Percentiles rank a stretch among this genome's conserved stretches.
These are phyloP conservation scores for Dioscorea cayenensis DNA, from an alignment of 116 monocot genomes.

Conservation along the genomic window DNA sequence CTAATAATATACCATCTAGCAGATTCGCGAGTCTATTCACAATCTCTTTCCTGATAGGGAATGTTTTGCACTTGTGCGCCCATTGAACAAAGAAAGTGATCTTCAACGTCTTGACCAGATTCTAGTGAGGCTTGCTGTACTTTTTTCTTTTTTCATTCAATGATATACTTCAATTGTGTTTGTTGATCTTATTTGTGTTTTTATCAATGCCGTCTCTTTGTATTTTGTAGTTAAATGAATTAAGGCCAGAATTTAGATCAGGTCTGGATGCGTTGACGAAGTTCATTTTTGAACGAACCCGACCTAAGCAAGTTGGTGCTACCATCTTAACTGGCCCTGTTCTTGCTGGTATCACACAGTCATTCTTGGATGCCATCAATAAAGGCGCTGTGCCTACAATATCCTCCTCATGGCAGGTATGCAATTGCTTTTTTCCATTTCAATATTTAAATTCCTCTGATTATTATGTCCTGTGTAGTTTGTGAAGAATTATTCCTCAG, in stretches of 20 bases:
- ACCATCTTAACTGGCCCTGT: constrained; percentile 87
- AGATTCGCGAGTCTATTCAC: constrained; percentile 96
- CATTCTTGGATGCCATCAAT: constrained; percentile 92
- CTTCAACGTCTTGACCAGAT: constrained; percentile 94
- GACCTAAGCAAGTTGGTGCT: constrained; percentile 87
- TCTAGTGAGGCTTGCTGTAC: constrained; percentile 38
- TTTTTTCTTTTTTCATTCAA: background rate
- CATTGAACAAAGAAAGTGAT: constrained; percentile 82
- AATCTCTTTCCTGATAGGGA: constrained; percentile 97
- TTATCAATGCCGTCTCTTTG: background rate
- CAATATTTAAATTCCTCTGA: no score
- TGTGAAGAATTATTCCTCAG: no score
- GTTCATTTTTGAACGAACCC: constrained; percentile 88
- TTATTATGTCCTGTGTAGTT: no score
- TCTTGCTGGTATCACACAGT: constrained; percentile 84
- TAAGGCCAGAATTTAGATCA: constrained; percentile 77
- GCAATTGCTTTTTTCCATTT: background rate
- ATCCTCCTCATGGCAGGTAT: constrained; percentile 95
- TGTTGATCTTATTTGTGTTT: background rate
- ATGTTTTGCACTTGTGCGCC: constrained; percentile 94
- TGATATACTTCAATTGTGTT: background rate
- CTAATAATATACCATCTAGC: background rate
- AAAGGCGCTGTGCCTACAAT: constrained; percentile 98
- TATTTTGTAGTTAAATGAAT: constrained; percentile 55
- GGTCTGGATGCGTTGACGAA: constrained; percentile 83